Conservation (phyloP, 2,329 filamentous ascomycete species). For the Colletotrichum nymphaeae region DNA sequence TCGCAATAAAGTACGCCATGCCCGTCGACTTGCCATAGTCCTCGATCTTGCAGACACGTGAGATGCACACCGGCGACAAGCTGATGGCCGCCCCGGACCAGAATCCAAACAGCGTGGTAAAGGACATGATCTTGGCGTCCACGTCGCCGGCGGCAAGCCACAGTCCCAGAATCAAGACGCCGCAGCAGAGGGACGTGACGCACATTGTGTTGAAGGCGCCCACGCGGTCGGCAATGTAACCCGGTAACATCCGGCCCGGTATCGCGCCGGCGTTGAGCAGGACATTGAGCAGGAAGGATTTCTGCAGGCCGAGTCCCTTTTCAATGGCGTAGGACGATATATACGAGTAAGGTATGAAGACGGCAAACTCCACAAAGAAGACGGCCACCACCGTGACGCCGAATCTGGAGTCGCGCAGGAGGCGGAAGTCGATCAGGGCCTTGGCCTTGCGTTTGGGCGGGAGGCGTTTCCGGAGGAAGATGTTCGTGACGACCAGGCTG, state of each 20-base stretch:
- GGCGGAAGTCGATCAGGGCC: background rate
- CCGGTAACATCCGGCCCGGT: background rate
- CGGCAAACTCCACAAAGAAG: background rate
- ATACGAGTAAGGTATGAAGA: background rate
- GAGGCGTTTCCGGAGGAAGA: background rate
- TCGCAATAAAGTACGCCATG: slow-evolving; percentile 76
- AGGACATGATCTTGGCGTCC: slow-evolving; percentile 66
- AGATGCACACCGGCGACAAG: slow-evolving; percentile 77
- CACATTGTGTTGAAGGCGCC: background rate
- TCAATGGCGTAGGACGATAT: background rate
- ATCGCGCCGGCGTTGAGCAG: background rate
- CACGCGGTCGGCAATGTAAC: background rate
- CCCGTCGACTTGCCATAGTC: slow-evolving; percentile 78
- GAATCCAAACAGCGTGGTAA: slow-evolving; percentile 75
- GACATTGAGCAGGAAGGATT: background rate
- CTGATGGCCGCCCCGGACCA: slow-evolving; percentile 77
- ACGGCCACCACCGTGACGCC: background rate
- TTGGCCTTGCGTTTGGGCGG: background rate
- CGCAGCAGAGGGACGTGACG: background rate
- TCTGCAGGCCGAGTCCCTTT: background rate
- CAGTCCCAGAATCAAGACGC: background rate
- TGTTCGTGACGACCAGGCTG: background rate
- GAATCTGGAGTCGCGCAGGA: background rate
- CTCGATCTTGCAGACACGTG: slow-evolving; percentile 75
- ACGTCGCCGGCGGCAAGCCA: slow-evolving; percentile 48